Conservation (phyloP, 257 asterid species). For the Salvia splendens region DNA sequence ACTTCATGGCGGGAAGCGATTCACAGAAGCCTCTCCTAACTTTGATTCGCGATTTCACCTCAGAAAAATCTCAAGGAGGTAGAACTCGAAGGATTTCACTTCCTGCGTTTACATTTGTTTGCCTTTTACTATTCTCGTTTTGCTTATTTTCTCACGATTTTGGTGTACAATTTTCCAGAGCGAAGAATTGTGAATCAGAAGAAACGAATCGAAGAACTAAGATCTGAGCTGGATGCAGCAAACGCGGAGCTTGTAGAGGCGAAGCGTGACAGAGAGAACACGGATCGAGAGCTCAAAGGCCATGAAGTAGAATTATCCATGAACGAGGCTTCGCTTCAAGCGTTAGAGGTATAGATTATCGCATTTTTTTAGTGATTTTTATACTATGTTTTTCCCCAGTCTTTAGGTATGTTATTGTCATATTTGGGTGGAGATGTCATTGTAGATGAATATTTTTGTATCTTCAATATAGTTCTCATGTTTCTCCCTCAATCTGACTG, state of each 20-base stretch:
- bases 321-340: slow-evolving; percentile 60
- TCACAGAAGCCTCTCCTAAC: slow-evolving; percentile 60
- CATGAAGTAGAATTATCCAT: slow-evolving; percentile 68
- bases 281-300: slow-evolving; percentile 72
- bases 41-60: slow-evolving; percentile 64
- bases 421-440: slow-evolving; percentile 1
- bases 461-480: neutral
- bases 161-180: slow-evolving; percentile 39
- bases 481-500: slow-evolving; percentile 22
- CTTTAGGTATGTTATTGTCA: neutral
- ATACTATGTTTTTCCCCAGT: neutral
- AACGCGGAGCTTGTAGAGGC: slow-evolving; percentile 57
- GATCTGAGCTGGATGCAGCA: slow-evolving; percentile 50
- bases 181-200: slow-evolving; percentile 56
- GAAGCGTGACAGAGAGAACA: slow-evolving; percentile 59
- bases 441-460: neutral
- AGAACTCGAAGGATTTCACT: slow-evolving; percentile 9
- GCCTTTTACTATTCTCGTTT: no score
- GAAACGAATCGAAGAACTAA: slow-evolving; percentile 63
- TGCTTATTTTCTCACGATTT: neutral
- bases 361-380: slow-evolving; percentile 1
- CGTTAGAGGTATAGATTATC: slow-evolving; percentile 52
- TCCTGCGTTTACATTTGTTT: neutral
- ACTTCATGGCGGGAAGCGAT: slow-evolving; percentile 81
- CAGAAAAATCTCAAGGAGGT: slow-evolving; percentile 87